Base-by-base conservation (phyloP, 1,284 basidiomycete species). In the Phylloporus sp. region DNA sequence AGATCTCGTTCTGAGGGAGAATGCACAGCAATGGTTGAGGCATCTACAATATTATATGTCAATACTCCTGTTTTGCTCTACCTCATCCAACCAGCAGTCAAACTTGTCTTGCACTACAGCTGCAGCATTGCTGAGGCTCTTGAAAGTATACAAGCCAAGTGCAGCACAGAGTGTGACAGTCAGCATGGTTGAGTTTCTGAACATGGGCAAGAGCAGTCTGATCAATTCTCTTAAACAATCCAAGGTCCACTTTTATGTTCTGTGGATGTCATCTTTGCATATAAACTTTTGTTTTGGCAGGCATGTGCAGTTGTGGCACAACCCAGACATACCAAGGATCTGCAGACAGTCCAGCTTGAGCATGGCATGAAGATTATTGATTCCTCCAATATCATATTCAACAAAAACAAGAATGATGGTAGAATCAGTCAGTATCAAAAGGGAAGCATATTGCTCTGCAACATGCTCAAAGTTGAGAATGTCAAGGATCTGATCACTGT, bases 141-240 rank as follows among this genome's bases (percentile, higher is more conserved):
- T 98, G 59, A 99, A 99, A 74, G 94, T 94, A 22, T 98, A 96
- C 78, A 94, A 91, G 65, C 90, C 91, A 5, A 88, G 84, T 28
- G 0, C 93, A 0, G 46, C 86, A 49, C 78, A 87, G 60, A 92
- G 90, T 61, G 84, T 96, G 53, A 97, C 95, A 0, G 90, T 98
- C 60, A 97, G 97, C 22, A 91, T 98, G 29, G 95, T 98, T 37
- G 97, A 96, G 2, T 97, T 96, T 74, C 97, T 96, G 7, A 99
- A 99, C 78, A 97, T 98, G 60, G 97, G 97, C 15, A 99, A 99
- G 34, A 96, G 93, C 63, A 94, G 90, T 69, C 76, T 98, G 63
- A 98, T 99, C 81, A 99, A 99, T 78, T 94, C 94, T 58, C 81
- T 98, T 58, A 97, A 98, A 78, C 82, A 96, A 51, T 89, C 88